These are phyloP conservation scores for Telopea speciosissima DNA, from an alignment of 177 flowering plant genomes.

Conservation along the genomic window DNA sequence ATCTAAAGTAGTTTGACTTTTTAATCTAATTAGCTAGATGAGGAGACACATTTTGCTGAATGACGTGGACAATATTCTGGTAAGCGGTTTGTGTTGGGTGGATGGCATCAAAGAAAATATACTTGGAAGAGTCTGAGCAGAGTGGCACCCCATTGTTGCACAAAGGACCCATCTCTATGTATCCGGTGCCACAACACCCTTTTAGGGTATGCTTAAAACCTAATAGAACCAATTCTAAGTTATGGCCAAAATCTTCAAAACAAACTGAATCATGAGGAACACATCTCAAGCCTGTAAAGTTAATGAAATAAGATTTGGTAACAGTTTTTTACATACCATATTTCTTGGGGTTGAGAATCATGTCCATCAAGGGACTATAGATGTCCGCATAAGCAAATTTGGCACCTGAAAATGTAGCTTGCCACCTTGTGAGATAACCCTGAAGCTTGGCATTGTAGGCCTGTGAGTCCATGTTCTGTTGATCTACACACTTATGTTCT, in stretches of 20 bases:
- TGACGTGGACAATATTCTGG: slow-evolving; percentile 5
- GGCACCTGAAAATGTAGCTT: slow-evolving; percentile 12
- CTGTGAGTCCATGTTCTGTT: slow-evolving; percentile 24
- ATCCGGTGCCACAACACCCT: slow-evolving; percentile 32
- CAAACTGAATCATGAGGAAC: too few relatives aligned
- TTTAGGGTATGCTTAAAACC: slow-evolving; percentile 14
- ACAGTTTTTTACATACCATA: too few relatives aligned
- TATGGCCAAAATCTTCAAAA: too few relatives aligned
- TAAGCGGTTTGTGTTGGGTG: slow-evolving; percentile 24
- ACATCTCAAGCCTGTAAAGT: too few relatives aligned
- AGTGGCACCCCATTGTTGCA: slow-evolving; percentile 7
- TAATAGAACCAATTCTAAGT: too few relatives aligned
- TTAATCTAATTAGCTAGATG: too few relatives aligned
- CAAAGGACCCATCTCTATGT: slow-evolving; percentile 17
- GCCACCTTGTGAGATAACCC: slow-evolving; percentile 8
- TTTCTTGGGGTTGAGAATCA: slow-evolving; percentile 19
- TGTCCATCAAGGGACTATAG: slow-evolving; percentile 30
- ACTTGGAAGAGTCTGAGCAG: slow-evolving; percentile 18
- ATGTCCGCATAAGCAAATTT: slow-evolving; percentile 20
- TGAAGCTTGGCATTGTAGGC: slow-evolving; percentile 32
- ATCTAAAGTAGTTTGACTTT: too few relatives aligned
- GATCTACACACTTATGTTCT: slow-evolving; percentile 15
- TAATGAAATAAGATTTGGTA: too few relatives aligned
- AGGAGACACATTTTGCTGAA: too few relatives aligned
- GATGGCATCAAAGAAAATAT: slow-evolving; percentile 25